Conservation (phyloP, 805 yeast species). For the Pichia eremophila region DNA sequence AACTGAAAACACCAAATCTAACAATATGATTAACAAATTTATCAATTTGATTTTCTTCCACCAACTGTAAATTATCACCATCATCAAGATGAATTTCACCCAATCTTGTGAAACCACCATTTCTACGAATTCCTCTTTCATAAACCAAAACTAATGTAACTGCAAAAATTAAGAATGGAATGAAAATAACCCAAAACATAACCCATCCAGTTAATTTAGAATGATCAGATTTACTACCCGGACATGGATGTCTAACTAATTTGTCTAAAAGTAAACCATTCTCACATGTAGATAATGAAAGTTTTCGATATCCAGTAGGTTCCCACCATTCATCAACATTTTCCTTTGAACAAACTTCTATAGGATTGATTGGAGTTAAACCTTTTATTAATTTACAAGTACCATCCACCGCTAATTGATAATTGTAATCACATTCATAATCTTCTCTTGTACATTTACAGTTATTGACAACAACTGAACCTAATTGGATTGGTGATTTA, state of each 20-base stretch:
- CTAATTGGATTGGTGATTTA: conserved; percentile 49
- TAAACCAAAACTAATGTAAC: conserved; percentile 61
- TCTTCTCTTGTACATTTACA: conserved; percentile 84
- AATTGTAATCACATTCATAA: conserved; percentile 91
- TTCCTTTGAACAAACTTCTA: conserved; percentile 46
- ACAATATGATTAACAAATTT: conserved; percentile 50
- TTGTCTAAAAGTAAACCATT: conserved; percentile 71
- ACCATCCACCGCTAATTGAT: conserved; percentile 58
- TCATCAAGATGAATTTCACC: conserved; percentile 84
- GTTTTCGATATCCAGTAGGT: conserved; percentile 86
- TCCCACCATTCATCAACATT: conserved; percentile 63
- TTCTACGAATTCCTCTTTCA: conserved; percentile 70
- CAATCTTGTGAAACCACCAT: conserved; percentile 66
- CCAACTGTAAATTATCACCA: conserved; percentile 41
- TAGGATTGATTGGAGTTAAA: conserved; percentile 53
- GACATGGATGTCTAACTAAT: conserved; percentile 65
- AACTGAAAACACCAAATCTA: conserved; percentile 39
- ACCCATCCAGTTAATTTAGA: conserved; percentile 48
- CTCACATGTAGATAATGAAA: conserved; percentile 76
- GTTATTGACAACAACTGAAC: conserved; percentile 47
- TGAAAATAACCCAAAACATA: conserved; percentile 40
- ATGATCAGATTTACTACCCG: conserved; percentile 67
- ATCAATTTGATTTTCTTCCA: conserved; percentile 57
- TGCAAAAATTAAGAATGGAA: conserved; percentile 48
- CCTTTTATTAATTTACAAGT: conserved; percentile 83